Evolutionary conservation across 345 rosid species (phyloP), one percentile per base, ranked within the genome.

Genomic region (Populus alba): DNA sequence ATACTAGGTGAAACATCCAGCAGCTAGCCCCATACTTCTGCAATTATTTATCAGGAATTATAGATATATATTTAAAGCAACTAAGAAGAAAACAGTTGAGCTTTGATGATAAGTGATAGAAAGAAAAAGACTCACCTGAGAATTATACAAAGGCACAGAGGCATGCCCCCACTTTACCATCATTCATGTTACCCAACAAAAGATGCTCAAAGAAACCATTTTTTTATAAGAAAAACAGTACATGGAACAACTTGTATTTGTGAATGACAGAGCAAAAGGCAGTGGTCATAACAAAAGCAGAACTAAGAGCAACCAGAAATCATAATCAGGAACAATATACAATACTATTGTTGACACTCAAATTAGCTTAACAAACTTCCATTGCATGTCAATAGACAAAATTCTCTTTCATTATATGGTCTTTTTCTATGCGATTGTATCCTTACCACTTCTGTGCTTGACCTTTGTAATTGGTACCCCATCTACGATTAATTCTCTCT

Each of bases 371-470:
- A 20, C 16, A 20, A 31, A 61, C 38, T 62, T 2, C 5, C 5
- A 72, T 29, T 53, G 3, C 25, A 13, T 20, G 47, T 43, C 47
- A 43, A 7, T 11, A 43, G 11, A 43, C 11, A 43, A 8, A 41
- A 43, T 43, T 55, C 35, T 6, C 23, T 18, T 31, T 47, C 75
- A 72, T 9, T 12, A 35, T 39, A 68, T 22, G 17, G 11, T 73
- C 4, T 20, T 53, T 13, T 25, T n/a, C 10, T 43, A 16, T 7
- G 7, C 16, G 22, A 37, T 20, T 16, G 10, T 45, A 13, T 20
- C 33, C 84, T 86, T 79, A 91, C 95, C 97, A 92, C 68, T 91
- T 92, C 81, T 92, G 94, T 37, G 97, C 92, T 85, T 92, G 97
- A 80, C 97, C 97, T 84, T 87, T 92, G 77, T 88, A 92, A 67